phyloP scores from a whole-genome alignment of 2,329 filamentous ascomycete species.

The Trichoderma arundinaceum region DNA sequence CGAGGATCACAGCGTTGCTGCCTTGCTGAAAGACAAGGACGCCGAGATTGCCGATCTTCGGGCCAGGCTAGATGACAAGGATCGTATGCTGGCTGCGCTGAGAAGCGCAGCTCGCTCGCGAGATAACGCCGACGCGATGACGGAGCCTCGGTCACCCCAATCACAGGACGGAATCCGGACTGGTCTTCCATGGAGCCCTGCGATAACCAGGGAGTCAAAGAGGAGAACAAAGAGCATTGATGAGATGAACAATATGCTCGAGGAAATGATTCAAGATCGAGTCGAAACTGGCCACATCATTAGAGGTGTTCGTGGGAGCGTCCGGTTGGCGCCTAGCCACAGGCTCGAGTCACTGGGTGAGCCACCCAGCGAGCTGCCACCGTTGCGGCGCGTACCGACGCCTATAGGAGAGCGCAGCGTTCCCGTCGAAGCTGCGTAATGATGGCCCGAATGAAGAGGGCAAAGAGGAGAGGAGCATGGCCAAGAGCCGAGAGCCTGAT shows the following conservation, averaged over 20 bases:
- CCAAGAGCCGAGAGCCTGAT: neutral
- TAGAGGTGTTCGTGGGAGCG: slow-evolving; percentile 69
- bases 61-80: slow-evolving; percentile 89
- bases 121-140: slow-evolving; percentile 71
- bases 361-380: slow-evolving; percentile 46
- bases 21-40: slow-evolving; percentile 84
- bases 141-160: slow-evolving; percentile 44
- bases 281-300: slow-evolving; percentile 77
- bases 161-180: slow-evolving; percentile 32
- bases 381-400: slow-evolving; percentile 48
- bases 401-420: slow-evolving; percentile 34
- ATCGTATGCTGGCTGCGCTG: slow-evolving; percentile 87
- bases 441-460: neutral
- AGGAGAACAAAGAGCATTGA: slow-evolving; percentile 74
- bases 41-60: slow-evolving; percentile 90
- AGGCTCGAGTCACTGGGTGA: slow-evolving; percentile 48
- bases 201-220: slow-evolving; percentile 43
- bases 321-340: slow-evolving; percentile 60
- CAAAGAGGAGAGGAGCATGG: neutral
- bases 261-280: slow-evolving; percentile 93
- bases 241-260: slow-evolving; percentile 90
- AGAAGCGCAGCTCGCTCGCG: slow-evolving; percentile 84
- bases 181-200: slow-evolving; percentile 37
- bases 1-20: slow-evolving; percentile 77
- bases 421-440: slow-evolving; percentile 17